Conservation (phyloP, 345 rosid genomes). For the Salix brachista region DNA sequence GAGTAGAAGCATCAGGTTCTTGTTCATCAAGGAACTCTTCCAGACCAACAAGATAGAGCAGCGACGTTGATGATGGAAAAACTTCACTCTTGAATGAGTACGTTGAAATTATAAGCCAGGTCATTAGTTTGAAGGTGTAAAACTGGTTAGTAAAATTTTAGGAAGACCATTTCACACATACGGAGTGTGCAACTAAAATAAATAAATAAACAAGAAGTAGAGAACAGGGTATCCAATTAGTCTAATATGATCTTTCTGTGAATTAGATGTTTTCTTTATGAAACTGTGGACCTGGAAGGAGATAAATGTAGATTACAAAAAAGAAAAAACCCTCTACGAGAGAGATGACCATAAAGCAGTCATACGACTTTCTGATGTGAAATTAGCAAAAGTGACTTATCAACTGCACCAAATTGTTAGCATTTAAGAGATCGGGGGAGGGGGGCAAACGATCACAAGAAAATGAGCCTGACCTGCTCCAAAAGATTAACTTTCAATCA, state of each 20-base stretch:
- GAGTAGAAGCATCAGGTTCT: conserved; percentile 53
- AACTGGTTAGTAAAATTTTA: not conserved
- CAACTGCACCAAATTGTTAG: not conserved
- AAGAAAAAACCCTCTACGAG: not conserved
- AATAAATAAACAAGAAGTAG: not conserved
- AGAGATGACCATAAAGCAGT: not conserved
- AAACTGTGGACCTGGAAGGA: not conserved
- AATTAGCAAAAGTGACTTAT: not conserved
- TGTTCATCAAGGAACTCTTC: conserved; percentile 60
- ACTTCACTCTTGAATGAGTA: not conserved
- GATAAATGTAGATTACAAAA: not conserved
- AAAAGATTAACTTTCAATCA: conserved; percentile 75
- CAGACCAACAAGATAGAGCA: not conserved
- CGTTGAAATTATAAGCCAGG: not conserved
- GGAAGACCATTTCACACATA: not conserved
- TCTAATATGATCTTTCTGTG: not conserved
- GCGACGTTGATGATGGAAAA: not conserved
- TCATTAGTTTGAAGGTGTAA: not conserved
- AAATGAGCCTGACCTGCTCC: conserved; percentile 68
- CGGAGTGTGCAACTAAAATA: no score
- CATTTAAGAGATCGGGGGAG: not conserved
- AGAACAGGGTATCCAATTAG: not conserved
- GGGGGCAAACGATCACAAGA: not conserved
- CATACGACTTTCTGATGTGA: not conserved
- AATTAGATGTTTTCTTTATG: not conserved